These are phyloP conservation scores for Fusarium incarnatum DNA, from an alignment of 2,329 filamentous ascomycete genomes.

Conservation along the genomic window DNA sequence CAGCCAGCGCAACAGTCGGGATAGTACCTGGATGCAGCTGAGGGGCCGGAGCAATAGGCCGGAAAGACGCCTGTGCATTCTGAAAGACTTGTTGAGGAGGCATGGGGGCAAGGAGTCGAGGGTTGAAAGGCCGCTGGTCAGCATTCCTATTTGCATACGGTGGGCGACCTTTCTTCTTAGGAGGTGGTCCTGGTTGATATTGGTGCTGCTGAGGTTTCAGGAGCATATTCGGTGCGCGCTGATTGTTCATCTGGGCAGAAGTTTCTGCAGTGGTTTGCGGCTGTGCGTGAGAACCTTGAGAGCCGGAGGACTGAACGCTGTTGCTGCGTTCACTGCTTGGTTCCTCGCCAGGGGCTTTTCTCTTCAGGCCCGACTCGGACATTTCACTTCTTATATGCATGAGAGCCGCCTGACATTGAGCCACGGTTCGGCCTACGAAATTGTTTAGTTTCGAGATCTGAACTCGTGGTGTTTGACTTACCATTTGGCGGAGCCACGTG, in stretches of 20 bases:
- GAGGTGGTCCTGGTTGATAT: slow-evolving; percentile 7
- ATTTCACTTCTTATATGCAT: slow-evolving; percentile 51
- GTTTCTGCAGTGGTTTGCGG: slow-evolving; percentile 2
- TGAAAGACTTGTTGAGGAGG: slow-evolving; percentile 36
- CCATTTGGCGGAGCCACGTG: slow-evolving; percentile 61
- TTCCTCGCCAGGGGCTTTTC: slow-evolving; percentile 46
- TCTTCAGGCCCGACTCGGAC: slow-evolving; percentile 49
- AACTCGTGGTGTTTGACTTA: slow-evolving; percentile 45
- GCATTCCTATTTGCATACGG: slow-evolving; percentile 58
- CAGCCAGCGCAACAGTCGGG: not conserved
- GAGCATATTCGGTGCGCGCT: slow-evolving; percentile 38
- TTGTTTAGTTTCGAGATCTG: not conserved
- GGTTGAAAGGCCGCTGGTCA: slow-evolving; percentile 49
- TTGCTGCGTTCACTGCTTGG: slow-evolving; percentile 49
- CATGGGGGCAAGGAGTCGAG: slow-evolving; percentile 50
- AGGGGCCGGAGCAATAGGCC: slow-evolving; percentile 25
- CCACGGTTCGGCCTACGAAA: slow-evolving; percentile 59
- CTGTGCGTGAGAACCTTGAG: slow-evolving; percentile 8
- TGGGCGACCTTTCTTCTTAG: slow-evolving; percentile 60
- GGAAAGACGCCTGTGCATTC: slow-evolving; percentile 3
- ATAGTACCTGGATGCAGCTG: not conserved
- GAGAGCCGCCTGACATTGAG: slow-evolving; percentile 58
- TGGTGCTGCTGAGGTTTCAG: slow-evolving; percentile 10
- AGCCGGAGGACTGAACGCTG: not conserved
- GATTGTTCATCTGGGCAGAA: slow-evolving; percentile 36